Percentiles rank a stretch among this genome's conserved stretches.
Conservation (phyloP, 257 asterid species). For the Solanum medicagineum region DNA sequence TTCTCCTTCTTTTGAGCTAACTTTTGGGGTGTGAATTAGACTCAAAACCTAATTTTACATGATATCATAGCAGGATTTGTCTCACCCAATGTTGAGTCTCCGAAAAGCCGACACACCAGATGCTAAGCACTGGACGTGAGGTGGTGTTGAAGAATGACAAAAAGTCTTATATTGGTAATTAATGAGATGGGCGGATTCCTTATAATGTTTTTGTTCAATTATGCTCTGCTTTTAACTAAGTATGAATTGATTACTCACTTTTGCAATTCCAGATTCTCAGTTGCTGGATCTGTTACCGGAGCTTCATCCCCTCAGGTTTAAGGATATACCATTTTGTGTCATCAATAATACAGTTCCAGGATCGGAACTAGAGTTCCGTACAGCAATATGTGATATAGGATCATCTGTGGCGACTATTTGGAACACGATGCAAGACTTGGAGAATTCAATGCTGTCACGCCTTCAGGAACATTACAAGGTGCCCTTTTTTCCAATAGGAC, state of each 20-base stretch:
- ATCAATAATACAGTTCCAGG: neutral
- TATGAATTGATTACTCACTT: neutral
- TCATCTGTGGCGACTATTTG: constrained; percentile 34
- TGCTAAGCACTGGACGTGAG: too few relatives aligned
- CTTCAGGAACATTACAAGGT: constrained; percentile 19
- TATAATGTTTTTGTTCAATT: too few relatives aligned
- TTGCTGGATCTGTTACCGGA: constrained; percentile 15
- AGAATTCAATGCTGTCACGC: constrained; percentile 2
- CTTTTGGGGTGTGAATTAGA: too few relatives aligned
- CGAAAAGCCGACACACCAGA: too few relatives aligned
- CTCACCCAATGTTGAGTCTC: too few relatives aligned
- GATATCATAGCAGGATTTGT: too few relatives aligned
- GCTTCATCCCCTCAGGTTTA: constrained; percentile 13
- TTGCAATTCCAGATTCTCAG: constrained; percentile 13
- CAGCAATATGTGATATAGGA: constrained; percentile 3
- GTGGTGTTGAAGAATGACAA: too few relatives aligned
- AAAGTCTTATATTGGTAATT: too few relatives aligned
- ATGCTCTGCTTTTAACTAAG: neutral
- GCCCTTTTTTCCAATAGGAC: constrained; percentile 44
- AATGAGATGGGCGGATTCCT: too few relatives aligned
- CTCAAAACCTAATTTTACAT: too few relatives aligned
- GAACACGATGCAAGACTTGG: constrained; percentile 26
- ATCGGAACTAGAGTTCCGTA: neutral
- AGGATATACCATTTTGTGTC: constrained; percentile 9
- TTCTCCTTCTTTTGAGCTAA: too few relatives aligned